These are phyloP conservation scores for Diaporthe amygdali DNA, from an alignment of 2,329 filamentous ascomycete genomes.

Conservation along the genomic window DNA sequence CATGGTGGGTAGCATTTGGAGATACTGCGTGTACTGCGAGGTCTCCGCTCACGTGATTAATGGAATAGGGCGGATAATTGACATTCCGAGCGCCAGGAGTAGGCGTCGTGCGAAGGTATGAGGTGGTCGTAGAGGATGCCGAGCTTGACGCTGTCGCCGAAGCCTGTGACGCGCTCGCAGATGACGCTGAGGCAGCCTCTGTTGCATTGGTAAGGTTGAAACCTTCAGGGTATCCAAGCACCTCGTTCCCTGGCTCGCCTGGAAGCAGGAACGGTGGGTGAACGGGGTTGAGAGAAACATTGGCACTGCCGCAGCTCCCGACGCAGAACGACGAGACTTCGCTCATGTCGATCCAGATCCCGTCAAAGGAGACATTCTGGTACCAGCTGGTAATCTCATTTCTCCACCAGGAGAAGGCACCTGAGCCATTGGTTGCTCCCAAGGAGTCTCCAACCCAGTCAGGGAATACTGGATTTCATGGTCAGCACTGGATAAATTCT, in stretches of 20 bases:
- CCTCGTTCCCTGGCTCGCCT: slow-evolving; percentile 65
- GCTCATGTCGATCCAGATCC: slow-evolving; percentile 65
- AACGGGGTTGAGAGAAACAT: slow-evolving; percentile 69
- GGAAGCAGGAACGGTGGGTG: slow-evolving; percentile 70
- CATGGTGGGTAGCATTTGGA: slow-evolving; percentile 78
- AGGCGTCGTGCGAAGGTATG: slow-evolving; percentile 63
- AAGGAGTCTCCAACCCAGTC: slow-evolving; percentile 71
- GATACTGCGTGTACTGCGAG: slow-evolving; percentile 75
- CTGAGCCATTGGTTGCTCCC: slow-evolving; percentile 54
- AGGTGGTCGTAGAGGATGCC: slow-evolving; percentile 40
- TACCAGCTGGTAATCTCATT: slow-evolving; percentile 65
- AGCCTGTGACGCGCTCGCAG: slow-evolving; percentile 48
- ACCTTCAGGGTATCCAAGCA: slow-evolving; percentile 69
- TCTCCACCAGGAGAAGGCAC: slow-evolving; percentile 73
- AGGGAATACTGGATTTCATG: slow-evolving; percentile 57
- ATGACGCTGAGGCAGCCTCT: slow-evolving; percentile 65
- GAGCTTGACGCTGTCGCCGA: slow-evolving; percentile 28
- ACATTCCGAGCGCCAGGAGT: slow-evolving; percentile 70
- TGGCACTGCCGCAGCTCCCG: slow-evolving; percentile 72
- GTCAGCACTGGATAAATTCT: neutral
- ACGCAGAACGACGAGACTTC: slow-evolving; percentile 70
- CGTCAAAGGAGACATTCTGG: slow-evolving; percentile 53
- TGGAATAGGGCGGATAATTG: slow-evolving; percentile 76
- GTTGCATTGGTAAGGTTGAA: slow-evolving; percentile 73
- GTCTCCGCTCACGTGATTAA: slow-evolving; percentile 76